Conservation (phyloP, 2,329 filamentous ascomycete genomes). For the Emergomyces africanus region DNA sequence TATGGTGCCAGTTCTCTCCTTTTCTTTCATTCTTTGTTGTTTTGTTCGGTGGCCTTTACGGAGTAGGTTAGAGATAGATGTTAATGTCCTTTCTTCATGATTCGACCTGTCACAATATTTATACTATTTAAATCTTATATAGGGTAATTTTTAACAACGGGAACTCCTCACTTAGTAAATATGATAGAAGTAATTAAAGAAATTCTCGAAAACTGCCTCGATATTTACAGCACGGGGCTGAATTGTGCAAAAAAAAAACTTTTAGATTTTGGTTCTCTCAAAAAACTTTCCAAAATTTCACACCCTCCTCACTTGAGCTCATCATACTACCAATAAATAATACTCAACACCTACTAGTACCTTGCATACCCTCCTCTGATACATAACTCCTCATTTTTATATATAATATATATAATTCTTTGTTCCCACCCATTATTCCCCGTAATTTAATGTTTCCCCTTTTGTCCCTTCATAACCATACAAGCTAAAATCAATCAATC, state of each 20-base stretch:
- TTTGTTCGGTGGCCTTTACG: background rate
- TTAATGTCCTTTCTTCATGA: no score
- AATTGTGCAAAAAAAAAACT: no score
- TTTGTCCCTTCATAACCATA: background rate
- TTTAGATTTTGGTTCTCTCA: background rate
- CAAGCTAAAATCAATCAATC: background rate
- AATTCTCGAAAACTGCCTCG: no score
- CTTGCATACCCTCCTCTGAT: no score
- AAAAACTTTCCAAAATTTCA: background rate
- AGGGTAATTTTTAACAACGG: no score
- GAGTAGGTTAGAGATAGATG: no score
- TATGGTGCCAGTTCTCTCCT: background rate
- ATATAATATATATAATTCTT: background rate
- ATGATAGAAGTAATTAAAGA: background rate
- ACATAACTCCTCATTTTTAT: background rate
- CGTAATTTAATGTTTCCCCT: background rate
- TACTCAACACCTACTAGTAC: background rate
- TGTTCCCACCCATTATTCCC: background rate
- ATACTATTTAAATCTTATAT: no score
- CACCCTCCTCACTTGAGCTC: background rate
- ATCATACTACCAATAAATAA: background rate
- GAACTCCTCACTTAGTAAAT: background rate
- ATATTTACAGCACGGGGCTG: no score
- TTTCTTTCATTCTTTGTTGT: background rate
- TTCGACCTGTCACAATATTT: no score